phyloP scores from a whole-genome alignment of 176 grass and related monocot species.

The Tillandsia fasciculata region DNA sequence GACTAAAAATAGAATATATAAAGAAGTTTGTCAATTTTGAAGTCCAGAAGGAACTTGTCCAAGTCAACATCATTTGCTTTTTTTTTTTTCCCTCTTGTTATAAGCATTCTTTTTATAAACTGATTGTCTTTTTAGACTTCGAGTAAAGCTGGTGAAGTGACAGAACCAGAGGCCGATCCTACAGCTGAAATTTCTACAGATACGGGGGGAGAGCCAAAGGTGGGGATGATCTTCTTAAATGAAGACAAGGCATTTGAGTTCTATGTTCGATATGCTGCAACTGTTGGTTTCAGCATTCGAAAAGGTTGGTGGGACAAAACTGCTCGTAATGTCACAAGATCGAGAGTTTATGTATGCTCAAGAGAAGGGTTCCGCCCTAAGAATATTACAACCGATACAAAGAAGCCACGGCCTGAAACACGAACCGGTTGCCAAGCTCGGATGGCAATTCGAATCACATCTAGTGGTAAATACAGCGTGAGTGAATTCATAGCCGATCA shows the following conservation, averaged over 20 bases:
- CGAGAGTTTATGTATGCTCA: slow-evolving; percentile 61
- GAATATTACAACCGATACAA: slow-evolving; percentile 39
- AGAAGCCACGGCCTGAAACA: slow-evolving; percentile 50
- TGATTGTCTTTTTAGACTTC: slow-evolving; percentile 30
- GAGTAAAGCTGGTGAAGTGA: slow-evolving; percentile 45
- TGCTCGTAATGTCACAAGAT: slow-evolving; percentile 44
- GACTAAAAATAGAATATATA: no score
- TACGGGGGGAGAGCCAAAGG: slow-evolving; percentile 52
- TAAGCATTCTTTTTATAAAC: not conserved
- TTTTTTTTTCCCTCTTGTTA: slow-evolving; percentile 11
- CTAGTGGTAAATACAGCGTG: slow-evolving; percentile 53
- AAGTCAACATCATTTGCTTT: not conserved
- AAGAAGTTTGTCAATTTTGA: no score
- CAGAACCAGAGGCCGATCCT: slow-evolving; percentile 47
- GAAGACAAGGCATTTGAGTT: slow-evolving; percentile 82
- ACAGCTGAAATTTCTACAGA: slow-evolving; percentile 36
- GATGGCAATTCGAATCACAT: slow-evolving; percentile 73
- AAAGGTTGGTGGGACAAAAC: slow-evolving; percentile 85
- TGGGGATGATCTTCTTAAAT: slow-evolving; percentile 68
- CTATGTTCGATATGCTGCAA: slow-evolving; percentile 56
- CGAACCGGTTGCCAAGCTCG: slow-evolving; percentile 73
- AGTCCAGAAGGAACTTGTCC: no score
- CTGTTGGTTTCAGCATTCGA: slow-evolving; percentile 55
- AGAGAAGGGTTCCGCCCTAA: slow-evolving; percentile 67
- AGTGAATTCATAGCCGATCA: slow-evolving; percentile 66